Evolutionary conservation across 345 rosid genomes (phyloP).

Genomic region (Abelmoschus esculentus): DNA sequence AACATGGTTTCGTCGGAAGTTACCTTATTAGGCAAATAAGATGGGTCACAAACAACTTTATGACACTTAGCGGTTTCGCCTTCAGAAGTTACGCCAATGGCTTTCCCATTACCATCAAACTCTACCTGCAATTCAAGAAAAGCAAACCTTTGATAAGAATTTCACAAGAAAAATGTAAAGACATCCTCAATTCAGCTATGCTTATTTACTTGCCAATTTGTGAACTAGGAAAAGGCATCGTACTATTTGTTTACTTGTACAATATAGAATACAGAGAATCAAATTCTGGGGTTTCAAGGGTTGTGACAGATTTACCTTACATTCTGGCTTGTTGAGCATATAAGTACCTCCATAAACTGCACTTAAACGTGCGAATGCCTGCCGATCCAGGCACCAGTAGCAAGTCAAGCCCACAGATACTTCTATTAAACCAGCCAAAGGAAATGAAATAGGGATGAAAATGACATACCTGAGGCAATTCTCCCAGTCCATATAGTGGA

Average conservation of each 20-base stretch:
- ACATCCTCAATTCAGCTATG: too few relatives aligned
- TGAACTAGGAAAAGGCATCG: too few relatives aligned
- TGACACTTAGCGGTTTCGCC: neutral
- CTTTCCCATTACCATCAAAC: neutral
- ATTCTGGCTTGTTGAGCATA: slow-evolving; percentile 93
- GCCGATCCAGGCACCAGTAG: slow-evolving; percentile 10
- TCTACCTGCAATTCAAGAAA: neutral
- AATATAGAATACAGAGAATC: neutral
- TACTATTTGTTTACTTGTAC: neutral
- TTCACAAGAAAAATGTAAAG: neutral
- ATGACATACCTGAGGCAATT: slow-evolving; percentile 68
- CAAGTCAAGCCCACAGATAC: slow-evolving; percentile 10
- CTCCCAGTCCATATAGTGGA: slow-evolving; percentile 83
- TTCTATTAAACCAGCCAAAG: neutral
- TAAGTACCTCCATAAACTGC: slow-evolving; percentile 91
- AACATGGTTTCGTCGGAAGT: neutral
- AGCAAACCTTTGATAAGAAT: neutral
- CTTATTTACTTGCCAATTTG: too few relatives aligned
- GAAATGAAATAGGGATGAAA: neutral
- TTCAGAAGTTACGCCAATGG: neutral
- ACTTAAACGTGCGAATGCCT: slow-evolving; percentile 91
- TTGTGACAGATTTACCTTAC: slow-evolving; percentile 44
- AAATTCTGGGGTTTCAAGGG: neutral
- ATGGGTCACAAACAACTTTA: neutral
- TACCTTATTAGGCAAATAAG: neutral